These are phyloP conservation scores for Solanum stenotomum DNA, from an alignment of 257 asterid genomes.

Conservation along the genomic window DNA sequence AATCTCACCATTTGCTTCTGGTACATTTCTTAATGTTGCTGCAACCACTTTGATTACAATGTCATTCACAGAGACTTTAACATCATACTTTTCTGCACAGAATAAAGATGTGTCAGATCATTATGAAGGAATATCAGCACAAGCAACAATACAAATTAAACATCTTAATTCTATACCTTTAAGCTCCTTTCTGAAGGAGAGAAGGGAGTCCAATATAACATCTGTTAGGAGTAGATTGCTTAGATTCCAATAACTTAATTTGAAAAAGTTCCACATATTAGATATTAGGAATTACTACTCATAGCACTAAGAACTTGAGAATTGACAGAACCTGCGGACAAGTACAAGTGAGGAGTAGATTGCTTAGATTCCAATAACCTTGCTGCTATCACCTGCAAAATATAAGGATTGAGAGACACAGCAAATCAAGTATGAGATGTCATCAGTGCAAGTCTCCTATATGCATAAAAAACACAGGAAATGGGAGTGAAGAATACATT, in stretches of 20 bases:
- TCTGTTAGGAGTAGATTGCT: slow-evolving; percentile 30
- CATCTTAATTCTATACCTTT: slow-evolving; percentile 50
- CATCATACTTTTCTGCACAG: slow-evolving; percentile 69
- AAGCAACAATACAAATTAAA: slow-evolving; percentile 2
- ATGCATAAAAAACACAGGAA: background rate
- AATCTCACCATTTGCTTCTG: slow-evolving; percentile 88
- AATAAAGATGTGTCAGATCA: slow-evolving; percentile 13
- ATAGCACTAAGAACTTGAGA: background rate
- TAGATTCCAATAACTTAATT: background rate
- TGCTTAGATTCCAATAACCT: slow-evolving; percentile 93
- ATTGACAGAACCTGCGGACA: slow-evolving; percentile 61
- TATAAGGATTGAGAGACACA: background rate
- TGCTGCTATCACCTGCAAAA: slow-evolving; percentile 79
- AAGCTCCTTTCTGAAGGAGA: slow-evolving; percentile 88
- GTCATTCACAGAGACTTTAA: slow-evolving; percentile 94
- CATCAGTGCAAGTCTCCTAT: background rate
- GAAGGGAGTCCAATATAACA: slow-evolving; percentile 92
- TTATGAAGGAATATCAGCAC: slow-evolving; percentile 7
- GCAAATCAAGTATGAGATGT: background rate
- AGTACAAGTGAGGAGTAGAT: slow-evolving; percentile 88
- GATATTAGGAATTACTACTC: background rate
- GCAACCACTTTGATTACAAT: slow-evolving; percentile 92
- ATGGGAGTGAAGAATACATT: background rate
- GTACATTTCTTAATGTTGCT: slow-evolving; percentile 72
- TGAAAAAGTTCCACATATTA: slow-evolving; percentile 10